Evolutionary conservation across 2,329 filamentous ascomycete species (phyloP).

Genomic region (Phyllosticta citribraziliensis): DNA sequence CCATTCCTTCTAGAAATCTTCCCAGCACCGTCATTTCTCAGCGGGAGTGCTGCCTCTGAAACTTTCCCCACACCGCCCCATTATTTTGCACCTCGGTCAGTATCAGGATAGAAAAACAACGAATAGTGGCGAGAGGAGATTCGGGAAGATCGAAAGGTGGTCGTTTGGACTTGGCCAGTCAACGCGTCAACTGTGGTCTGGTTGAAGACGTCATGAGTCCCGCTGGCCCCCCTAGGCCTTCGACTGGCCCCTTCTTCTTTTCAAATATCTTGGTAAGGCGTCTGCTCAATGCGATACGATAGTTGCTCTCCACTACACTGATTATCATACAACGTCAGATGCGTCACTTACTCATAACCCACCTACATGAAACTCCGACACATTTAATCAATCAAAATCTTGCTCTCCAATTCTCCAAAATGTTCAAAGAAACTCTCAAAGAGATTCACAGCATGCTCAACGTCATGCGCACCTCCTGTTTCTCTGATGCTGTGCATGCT

Average conservation of each 20-base stretch:
- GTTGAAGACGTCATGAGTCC: background rate
- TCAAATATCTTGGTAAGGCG: too few species aligned
- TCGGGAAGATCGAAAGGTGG: background rate
- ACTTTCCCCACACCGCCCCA: background rate
- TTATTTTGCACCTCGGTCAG: background rate
- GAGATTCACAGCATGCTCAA: constrained; percentile 73
- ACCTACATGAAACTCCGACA: background rate
- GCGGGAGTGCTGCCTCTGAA: background rate
- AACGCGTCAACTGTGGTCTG: background rate
- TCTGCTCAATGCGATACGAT: too few species aligned
- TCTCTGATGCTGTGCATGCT: constrained; percentile 97
- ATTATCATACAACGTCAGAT: background rate
- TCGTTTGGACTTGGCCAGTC: background rate
- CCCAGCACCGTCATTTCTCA: background rate
- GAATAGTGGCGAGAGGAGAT: background rate
- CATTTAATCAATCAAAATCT: constrained; percentile 66
- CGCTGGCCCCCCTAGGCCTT: too few species aligned
- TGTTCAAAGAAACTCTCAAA: constrained; percentile 82
- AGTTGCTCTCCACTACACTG: background rate
- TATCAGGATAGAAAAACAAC: background rate
- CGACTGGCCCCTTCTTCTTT: too few species aligned
- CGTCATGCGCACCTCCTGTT: constrained; percentile 79
- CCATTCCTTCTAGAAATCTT: background rate
- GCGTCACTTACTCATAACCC: background rate
- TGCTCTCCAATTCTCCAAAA: constrained; percentile 73